These are phyloP conservation scores for Papiliotrema nemorosa DNA, from an alignment of 1,284 basidiomycete species.

Conservation along the genomic window DNA sequence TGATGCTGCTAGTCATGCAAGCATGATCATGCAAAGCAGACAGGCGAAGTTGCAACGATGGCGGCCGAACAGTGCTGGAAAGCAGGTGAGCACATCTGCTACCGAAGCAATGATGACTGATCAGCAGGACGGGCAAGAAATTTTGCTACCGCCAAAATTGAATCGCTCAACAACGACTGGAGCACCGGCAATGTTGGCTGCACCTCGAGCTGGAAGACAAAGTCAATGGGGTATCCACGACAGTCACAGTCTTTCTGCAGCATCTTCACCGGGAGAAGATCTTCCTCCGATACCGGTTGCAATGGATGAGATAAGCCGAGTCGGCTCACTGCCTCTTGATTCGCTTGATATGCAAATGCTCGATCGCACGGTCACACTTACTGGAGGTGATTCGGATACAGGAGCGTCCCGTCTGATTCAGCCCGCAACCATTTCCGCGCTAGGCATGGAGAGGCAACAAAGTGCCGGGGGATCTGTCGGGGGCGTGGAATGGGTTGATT, in stretches of 20 bases:
- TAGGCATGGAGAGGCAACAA: constrained; percentile 31
- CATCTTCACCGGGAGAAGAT: constrained; percentile 26
- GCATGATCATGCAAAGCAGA: constrained; percentile 55
- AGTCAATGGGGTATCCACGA: constrained; percentile 21
- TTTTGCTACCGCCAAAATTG: constrained; percentile 26
- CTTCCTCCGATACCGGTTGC: constrained; percentile 18
- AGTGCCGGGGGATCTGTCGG: constrained; percentile 37
- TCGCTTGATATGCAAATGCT: constrained; percentile 1
- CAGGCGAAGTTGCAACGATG: constrained; percentile 57
- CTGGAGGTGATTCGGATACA: constrained; percentile 8
- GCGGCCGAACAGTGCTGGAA: constrained; percentile 39
- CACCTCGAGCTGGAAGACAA: constrained; percentile 19
- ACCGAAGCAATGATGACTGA: not conserved
- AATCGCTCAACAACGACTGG: constrained; percentile 30
- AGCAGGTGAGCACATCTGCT: constrained; percentile 11
- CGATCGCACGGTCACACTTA: constrained; percentile 1
- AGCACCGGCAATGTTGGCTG: constrained; percentile 30
- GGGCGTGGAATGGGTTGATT: constrained; percentile 59
- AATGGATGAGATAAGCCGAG: not conserved
- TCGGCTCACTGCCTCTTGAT: constrained; percentile 1
- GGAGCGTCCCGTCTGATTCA: constrained; percentile 16
- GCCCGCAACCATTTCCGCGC: constrained; percentile 3
- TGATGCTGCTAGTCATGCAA: constrained; percentile 54
- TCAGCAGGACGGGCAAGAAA: constrained; percentile 5
- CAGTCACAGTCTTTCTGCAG: constrained; percentile 7